Evolutionary conservation across 257 asterid species (phyloP).

Genomic region (Oldenlandia corymbosa): DNA sequence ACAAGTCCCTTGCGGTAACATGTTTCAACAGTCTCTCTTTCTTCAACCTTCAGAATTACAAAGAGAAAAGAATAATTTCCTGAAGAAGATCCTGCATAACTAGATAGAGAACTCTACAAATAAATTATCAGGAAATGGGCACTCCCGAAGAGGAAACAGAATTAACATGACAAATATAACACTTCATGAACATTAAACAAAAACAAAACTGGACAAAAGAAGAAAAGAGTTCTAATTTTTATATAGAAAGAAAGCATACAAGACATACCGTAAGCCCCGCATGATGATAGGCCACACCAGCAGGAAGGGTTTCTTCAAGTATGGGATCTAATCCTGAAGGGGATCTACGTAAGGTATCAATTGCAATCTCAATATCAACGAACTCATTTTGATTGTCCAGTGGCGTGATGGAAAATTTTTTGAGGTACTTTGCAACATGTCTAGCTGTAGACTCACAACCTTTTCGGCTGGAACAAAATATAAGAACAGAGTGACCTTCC

Average conservation of each 20-base stretch:
- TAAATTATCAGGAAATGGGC: not conserved
- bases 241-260: slow-evolving; percentile 1
- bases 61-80: slow-evolving; percentile 15
- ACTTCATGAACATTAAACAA: not conserved
- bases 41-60: slow-evolving; percentile 66
- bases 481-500: slow-evolving; percentile 95
- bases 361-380: slow-evolving; percentile 59
- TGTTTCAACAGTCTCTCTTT: slow-evolving; percentile 91
- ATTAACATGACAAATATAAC: not conserved
- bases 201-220: not conserved
- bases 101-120: slow-evolving; percentile 6
- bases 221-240: slow-evolving; percentile 5
- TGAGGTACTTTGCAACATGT: slow-evolving; percentile 81
- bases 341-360: slow-evolving; percentile 80
- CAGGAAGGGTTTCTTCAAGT: slow-evolving; percentile 88
- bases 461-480: slow-evolving; percentile 93
- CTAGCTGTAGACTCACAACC: slow-evolving; percentile 98
- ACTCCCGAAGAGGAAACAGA: not conserved
- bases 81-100: slow-evolving; percentile 6
- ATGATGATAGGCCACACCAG: slow-evolving; percentile 98
- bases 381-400: slow-evolving; percentile 38
- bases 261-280: slow-evolving; percentile 88
- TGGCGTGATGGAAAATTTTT: slow-evolving; percentile 46
- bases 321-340: slow-evolving; percentile 93
- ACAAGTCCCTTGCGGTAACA: slow-evolving; percentile 97